Percentiles rank a stretch among this genome's conserved stretches.
Conservation (phyloP, 108 stramenopile genomes). For the Epipyxis sp. region DNA sequence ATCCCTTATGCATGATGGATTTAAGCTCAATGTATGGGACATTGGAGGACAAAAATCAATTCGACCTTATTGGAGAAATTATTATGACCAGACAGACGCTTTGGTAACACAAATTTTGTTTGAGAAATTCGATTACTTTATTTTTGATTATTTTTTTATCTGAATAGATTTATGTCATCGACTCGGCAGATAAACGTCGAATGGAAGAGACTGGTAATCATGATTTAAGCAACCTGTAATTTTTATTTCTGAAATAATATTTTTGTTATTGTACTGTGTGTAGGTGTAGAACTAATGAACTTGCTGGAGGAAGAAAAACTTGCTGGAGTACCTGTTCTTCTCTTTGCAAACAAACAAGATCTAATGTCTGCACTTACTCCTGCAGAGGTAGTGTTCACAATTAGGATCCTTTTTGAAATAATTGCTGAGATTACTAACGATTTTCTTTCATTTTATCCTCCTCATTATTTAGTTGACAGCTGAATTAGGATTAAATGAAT, state of each 20-base stretch:
- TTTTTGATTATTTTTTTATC: not conserved
- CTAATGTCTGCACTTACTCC: slow-evolving; percentile 57
- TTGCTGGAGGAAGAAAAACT: slow-evolving; percentile 52
- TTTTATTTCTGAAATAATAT: no score
- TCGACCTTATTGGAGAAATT: slow-evolving; percentile 65
- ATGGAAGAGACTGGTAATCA: slow-evolving; percentile 57
- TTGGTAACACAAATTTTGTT: slow-evolving; percentile 13
- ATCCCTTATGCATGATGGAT: slow-evolving; percentile 59
- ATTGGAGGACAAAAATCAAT: slow-evolving; percentile 64
- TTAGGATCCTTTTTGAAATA: no score
- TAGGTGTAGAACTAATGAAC: slow-evolving; percentile 51
- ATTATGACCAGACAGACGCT: slow-evolving; percentile 63
- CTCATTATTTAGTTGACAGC: no score
- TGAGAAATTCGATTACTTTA: not conserved
- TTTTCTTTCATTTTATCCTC: no score
- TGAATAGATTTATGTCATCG: slow-evolving; percentile 47
- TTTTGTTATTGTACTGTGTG: no score
- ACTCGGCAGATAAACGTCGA: slow-evolving; percentile 48
- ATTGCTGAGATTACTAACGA: no score
- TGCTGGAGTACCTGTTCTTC: slow-evolving; percentile 57
- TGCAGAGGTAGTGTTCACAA: no score
- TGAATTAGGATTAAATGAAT: slow-evolving; percentile 51
- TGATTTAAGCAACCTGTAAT: no score
- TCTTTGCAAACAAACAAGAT: slow-evolving; percentile 72
- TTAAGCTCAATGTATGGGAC: slow-evolving; percentile 73